These are phyloP conservation scores for Talaromyces verruculosus DNA, from an alignment of 2,329 filamentous ascomycete genomes.

Conservation along the genomic window DNA sequence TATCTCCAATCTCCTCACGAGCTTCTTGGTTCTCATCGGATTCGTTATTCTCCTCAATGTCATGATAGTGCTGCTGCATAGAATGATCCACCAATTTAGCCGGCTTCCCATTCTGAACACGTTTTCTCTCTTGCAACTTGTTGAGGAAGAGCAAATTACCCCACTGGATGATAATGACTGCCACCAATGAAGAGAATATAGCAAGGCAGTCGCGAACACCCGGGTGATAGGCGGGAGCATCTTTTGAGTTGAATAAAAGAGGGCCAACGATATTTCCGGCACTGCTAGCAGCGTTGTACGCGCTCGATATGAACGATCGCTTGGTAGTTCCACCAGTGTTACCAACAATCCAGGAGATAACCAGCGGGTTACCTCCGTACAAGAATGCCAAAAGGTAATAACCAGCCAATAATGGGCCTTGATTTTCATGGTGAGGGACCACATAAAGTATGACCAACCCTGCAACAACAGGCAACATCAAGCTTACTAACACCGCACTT, in stretches of 20 bases:
- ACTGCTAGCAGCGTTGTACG: conserved; percentile 63
- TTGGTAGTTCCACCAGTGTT: conserved; percentile 69
- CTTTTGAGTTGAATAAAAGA: conserved; percentile 58
- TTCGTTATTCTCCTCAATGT: conserved; percentile 17
- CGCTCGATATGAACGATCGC: conserved; percentile 62
- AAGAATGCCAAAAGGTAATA: conserved; percentile 68
- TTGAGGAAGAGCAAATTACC: conserved; percentile 56
- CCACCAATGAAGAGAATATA: conserved; percentile 52
- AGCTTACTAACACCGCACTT: conserved; percentile 53
- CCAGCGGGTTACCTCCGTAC: conserved; percentile 64
- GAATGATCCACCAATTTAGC: conserved; percentile 60
- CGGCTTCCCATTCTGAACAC: conserved; percentile 61
- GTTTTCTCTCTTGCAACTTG: conserved; percentile 54
- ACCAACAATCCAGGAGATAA: conserved; percentile 67
- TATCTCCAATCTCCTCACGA: conserved; percentile 44
- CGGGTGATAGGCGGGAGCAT: conserved; percentile 60
- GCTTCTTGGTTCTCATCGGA: neutral
- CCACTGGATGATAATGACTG: conserved; percentile 55
- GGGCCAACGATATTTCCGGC: conserved; percentile 68
- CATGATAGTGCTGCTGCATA: conserved; percentile 58
- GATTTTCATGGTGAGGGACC: conserved; percentile 44
- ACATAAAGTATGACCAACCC: conserved; percentile 59
- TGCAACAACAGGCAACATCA: conserved; percentile 59
- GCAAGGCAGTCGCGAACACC: conserved; percentile 55
- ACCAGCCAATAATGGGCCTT: conserved; percentile 55